These are phyloP conservation scores for Vanrija sp. DNA, from an alignment of 1,284 basidiomycete species.

Conservation along the genomic window DNA sequence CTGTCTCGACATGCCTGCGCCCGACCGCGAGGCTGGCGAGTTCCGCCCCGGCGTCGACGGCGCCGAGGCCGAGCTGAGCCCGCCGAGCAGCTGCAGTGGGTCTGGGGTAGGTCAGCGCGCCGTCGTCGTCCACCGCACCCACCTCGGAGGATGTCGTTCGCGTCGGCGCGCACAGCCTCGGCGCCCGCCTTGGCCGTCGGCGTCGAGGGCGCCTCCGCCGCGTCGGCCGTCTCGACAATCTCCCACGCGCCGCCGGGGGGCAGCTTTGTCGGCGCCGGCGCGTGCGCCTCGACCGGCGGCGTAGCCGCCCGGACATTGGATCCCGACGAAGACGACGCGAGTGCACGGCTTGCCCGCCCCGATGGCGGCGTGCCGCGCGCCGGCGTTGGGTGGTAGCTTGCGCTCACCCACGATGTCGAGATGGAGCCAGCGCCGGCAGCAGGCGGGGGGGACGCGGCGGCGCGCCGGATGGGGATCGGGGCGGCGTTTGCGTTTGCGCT, in stretches of 20 bases:
- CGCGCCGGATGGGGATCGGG: constrained; percentile 10
- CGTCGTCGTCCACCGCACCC: neutral
- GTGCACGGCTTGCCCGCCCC: neutral
- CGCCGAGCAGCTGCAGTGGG: constrained; percentile 53
- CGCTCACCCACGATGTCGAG: constrained; percentile 36
- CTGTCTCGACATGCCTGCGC: constrained; percentile 55
- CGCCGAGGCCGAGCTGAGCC: constrained; percentile 20
- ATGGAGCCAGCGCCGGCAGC: constrained; percentile 8
- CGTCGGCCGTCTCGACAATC: constrained; percentile 39
- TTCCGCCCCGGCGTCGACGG: neutral
- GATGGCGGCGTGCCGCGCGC: constrained; percentile 25
- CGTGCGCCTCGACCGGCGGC: neutral
- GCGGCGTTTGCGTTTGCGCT: constrained; percentile 1
- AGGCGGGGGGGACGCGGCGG: neutral
- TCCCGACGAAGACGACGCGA: neutral
- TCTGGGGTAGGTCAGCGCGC: constrained; percentile 49
- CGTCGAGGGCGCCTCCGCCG: constrained; percentile 10
- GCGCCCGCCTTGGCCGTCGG: constrained; percentile 43
- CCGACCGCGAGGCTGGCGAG: neutral
- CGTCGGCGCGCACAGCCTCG: constrained; percentile 60
- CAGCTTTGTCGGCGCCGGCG: constrained; percentile 13
- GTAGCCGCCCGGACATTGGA: neutral
- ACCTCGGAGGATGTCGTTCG: constrained; percentile 70
- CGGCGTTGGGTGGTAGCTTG: constrained; percentile 30
- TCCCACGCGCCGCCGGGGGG: constrained; percentile 47